phyloP scores from a whole-genome alignment of 257 asterid species.

The Petunia secreta region DNA sequence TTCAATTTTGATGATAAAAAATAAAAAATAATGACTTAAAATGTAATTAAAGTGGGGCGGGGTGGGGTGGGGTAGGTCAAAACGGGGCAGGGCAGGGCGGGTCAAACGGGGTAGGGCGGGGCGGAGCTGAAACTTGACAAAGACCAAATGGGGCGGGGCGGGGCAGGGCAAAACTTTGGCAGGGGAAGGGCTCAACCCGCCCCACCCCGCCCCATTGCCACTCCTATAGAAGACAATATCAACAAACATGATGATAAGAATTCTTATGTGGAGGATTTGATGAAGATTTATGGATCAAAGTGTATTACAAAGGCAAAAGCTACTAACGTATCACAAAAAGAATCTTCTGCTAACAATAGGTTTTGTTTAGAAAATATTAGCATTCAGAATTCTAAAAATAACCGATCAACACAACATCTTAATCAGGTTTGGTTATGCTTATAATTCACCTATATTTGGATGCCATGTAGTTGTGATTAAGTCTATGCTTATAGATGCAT shows the following conservation, averaged over 20 bases:
- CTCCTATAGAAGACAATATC: slow-evolving; percentile 26
- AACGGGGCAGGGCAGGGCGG: no score
- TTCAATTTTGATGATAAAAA: no score
- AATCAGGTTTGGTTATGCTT: slow-evolving; percentile 51
- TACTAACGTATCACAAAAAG: slow-evolving; percentile 36
- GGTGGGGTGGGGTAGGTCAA: no score
- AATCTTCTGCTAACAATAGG: slow-evolving; percentile 35
- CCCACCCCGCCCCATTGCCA: no score
- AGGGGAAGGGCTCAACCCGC: no score
- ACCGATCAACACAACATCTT: slow-evolving; percentile 28
- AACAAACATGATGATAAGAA: slow-evolving; percentile 29
- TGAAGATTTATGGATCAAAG: slow-evolving; percentile 31
- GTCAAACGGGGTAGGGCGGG: no score
- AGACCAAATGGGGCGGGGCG: no score
- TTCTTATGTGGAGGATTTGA: slow-evolving; percentile 32
- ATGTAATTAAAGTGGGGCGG: no score
- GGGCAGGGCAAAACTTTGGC: no score
- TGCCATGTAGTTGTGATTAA: not conserved
- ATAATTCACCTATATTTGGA: not conserved
- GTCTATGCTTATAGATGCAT: not conserved
- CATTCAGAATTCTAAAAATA: slow-evolving; percentile 42
- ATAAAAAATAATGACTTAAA: no score
- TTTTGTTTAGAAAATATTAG: slow-evolving; percentile 50
- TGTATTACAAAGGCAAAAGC: slow-evolving; percentile 20
- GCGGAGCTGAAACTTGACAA: no score